These are phyloP conservation scores for Rhodocollybia butyracea DNA, from an alignment of 768 basidiomycete species.

Conservation along the genomic window DNA sequence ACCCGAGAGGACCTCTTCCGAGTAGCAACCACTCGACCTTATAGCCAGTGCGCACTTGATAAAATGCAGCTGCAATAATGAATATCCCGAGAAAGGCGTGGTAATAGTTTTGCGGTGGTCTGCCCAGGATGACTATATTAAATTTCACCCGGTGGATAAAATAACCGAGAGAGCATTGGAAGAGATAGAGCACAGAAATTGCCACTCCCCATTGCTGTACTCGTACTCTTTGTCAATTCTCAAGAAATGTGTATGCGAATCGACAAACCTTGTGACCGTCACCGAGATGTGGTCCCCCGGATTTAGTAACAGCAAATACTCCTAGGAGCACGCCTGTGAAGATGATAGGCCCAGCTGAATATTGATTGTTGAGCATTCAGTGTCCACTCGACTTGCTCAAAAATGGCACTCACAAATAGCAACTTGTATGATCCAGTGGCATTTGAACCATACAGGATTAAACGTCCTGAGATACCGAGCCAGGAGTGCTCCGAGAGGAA, in stretches of 20 bases:
- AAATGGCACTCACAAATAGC: slow-evolving; percentile 32
- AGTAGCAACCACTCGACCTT: slow-evolving; percentile 48
- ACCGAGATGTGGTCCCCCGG: slow-evolving; percentile 35
- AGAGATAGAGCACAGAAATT: slow-evolving; percentile 45
- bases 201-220: slow-evolving; percentile 44
- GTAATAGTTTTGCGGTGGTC: slow-evolving; percentile 53
- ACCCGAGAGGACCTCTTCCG: slow-evolving; percentile 35
- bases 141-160: slow-evolving; percentile 53
- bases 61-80: slow-evolving; percentile 46
- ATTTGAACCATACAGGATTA: slow-evolving; percentile 46
- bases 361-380: neutral
- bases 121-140: slow-evolving; percentile 24
- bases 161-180: slow-evolving; percentile 47
- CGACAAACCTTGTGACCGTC: slow-evolving; percentile 44
- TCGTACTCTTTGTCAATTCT: neutral
- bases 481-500: slow-evolving; percentile 50
- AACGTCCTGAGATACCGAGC: slow-evolving; percentile 52
- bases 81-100: slow-evolving; percentile 53
- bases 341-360: slow-evolving; percentile 40
- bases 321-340: slow-evolving; percentile 42
- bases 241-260: neutral
- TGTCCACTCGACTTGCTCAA: neutral
- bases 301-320: slow-evolving; percentile 32
- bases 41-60: slow-evolving; percentile 47
- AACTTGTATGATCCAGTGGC: slow-evolving; percentile 50